Evolutionary conservation across 768 basidiomycete genomes (phyloP).

Genomic region (Podaxis rugospora): DNA sequence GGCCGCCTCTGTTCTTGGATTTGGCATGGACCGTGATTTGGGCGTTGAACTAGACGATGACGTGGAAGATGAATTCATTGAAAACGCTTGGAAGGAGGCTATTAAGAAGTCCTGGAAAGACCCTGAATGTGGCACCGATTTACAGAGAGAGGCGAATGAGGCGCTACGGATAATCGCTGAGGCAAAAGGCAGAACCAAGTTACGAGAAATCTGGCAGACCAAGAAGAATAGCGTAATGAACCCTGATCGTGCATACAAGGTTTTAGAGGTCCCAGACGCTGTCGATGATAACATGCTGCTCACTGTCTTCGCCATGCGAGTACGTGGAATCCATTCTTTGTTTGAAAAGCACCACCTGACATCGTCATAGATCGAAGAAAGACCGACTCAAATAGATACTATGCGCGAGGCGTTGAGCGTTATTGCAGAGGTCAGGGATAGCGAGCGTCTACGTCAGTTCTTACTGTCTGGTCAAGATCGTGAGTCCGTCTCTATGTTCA

Average conservation of each 20-base stretch:
- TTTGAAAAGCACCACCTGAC: neutral
- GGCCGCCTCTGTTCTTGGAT: slow-evolving; percentile 55
- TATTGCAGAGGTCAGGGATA: slow-evolving; percentile 73
- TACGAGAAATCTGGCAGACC: slow-evolving; percentile 49
- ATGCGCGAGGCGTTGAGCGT: slow-evolving; percentile 70
- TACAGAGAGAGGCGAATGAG: slow-evolving; percentile 55
- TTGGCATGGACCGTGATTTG: slow-evolving; percentile 55
- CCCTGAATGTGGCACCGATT: slow-evolving; percentile 39
- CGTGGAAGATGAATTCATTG: slow-evolving; percentile 65
- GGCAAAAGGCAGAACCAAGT: slow-evolving; percentile 43
- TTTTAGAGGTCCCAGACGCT: slow-evolving; percentile 65
- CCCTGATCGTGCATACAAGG: slow-evolving; percentile 65
- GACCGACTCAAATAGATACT: slow-evolving; percentile 58
- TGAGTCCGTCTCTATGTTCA: slow-evolving; percentile 36
- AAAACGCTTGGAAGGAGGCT: slow-evolving; percentile 64
- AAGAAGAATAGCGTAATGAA: slow-evolving; percentile 58
- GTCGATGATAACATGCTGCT: slow-evolving; percentile 76
- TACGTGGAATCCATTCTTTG: slow-evolving; percentile 24
- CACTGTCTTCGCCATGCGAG: slow-evolving; percentile 68
- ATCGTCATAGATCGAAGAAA: slow-evolving; percentile 58
- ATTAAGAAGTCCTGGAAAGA: slow-evolving; percentile 55
- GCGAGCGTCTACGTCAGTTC: slow-evolving; percentile 64
- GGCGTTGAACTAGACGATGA: slow-evolving; percentile 68
- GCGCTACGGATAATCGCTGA: slow-evolving; percentile 70
- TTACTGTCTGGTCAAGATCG: slow-evolving; percentile 67